Conservation (phyloP, 108 stramenopile species). For the Aurantiochytrium sp. region DNA sequence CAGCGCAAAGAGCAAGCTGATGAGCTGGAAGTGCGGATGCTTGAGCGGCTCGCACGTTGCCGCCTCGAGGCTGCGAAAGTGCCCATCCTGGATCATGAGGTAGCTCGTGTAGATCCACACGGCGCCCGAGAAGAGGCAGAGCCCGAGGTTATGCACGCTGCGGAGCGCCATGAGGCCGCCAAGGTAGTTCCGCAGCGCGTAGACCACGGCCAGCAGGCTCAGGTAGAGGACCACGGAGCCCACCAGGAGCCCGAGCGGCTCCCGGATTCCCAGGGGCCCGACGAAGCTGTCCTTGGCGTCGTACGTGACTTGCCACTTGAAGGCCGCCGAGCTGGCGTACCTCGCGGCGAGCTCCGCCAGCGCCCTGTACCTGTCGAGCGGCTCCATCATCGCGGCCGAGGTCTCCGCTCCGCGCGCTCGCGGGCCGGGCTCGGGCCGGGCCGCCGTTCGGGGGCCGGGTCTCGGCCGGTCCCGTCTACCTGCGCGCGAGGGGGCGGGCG, state of each 20-base stretch:
- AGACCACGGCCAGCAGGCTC: not conserved
- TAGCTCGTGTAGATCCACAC: not conserved
- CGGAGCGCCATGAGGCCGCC: not conserved
- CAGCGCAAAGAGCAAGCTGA: not conserved
- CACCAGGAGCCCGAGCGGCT: not conserved
- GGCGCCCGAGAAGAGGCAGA: not conserved
- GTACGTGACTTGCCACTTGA: conserved; percentile 14
- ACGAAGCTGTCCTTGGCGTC: not conserved
- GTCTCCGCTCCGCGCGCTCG: too few relatives aligned
- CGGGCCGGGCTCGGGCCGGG: too few relatives aligned
- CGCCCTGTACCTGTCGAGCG: not conserved
- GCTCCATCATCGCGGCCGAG: too few relatives aligned
- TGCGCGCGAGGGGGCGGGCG: too few relatives aligned
- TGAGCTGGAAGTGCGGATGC: not conserved
- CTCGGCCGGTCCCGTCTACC: too few relatives aligned
- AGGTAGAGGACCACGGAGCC: not conserved
- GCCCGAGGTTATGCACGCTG: not conserved
- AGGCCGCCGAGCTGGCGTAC: not conserved
- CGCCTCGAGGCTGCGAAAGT: not conserved
- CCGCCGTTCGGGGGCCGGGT: too few relatives aligned
- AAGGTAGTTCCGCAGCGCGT: not conserved
- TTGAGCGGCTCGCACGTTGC: not conserved
- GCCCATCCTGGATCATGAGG: not conserved
- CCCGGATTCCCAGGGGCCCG: not conserved
- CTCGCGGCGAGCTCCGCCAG: not conserved